phyloP scores from a whole-genome alignment of 768 basidiomycete genomes.

The Boletus subcaerulescens region DNA sequence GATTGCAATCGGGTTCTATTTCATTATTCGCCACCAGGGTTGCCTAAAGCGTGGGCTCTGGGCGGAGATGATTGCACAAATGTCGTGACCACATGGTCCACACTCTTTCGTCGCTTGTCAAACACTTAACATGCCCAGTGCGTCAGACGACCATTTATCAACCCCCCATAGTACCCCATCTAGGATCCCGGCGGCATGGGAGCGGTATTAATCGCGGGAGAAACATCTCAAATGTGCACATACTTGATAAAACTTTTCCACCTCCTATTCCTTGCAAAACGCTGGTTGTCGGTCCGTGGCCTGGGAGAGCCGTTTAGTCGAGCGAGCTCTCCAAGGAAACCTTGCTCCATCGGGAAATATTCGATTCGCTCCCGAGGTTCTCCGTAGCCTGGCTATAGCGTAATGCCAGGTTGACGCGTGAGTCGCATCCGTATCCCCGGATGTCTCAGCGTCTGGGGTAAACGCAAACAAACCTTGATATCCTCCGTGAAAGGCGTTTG shows the following conservation, averaged over 20 bases:
- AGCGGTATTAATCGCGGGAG: not conserved
- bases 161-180: not conserved
- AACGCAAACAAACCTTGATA: not conserved
- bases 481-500: not conserved
- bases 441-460: slow-evolving; percentile 1
- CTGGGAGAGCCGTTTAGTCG: not conserved
- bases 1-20: not conserved
- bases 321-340: not conserved
- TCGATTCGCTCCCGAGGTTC: not conserved
- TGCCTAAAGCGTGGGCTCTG: not conserved
- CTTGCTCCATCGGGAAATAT: not conserved
- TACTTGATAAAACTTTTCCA: not conserved
- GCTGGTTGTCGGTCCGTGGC: not conserved
- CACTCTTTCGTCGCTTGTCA: not conserved
- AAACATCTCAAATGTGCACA: not conserved
- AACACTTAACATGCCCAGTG: not conserved
- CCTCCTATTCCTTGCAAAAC: not conserved
- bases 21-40: slow-evolving; percentile 7
- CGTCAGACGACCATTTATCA: not conserved
- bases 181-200: not conserved
- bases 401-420: not conserved
- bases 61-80: slow-evolving; percentile 7
- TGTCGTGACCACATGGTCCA: not conserved
- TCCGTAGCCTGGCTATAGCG: not conserved
- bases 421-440: not conserved